A percentile compares a stretch with the other conserved stretches of the same genome.
Evolutionary conservation across 352 stramenopile species (phyloP).

Genomic region (Saprolegnia diclina): DNA sequence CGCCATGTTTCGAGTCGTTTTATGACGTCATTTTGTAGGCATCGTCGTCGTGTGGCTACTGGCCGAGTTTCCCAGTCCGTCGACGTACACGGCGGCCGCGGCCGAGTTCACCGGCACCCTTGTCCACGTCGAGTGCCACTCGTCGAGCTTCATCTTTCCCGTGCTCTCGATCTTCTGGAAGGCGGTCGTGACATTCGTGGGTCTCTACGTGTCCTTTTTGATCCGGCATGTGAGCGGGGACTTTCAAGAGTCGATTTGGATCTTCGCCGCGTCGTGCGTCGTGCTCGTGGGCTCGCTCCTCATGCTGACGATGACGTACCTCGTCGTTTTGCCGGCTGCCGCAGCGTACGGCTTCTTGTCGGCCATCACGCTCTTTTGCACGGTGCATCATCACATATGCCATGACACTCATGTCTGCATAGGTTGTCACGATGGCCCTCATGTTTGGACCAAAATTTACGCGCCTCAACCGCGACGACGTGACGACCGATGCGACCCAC

Average conservation of each 20-base stretch:
- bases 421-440: background rate
- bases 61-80: slow-evolving; percentile 35
- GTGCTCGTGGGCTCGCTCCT: slow-evolving; percentile 34
- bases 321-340: slow-evolving; percentile 31
- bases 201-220: slow-evolving; percentile 34
- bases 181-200: slow-evolving; percentile 39
- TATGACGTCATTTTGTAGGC: too few species aligned
- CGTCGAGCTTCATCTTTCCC: slow-evolving; percentile 47
- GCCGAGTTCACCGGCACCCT: slow-evolving; percentile 33
- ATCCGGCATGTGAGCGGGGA: slow-evolving; percentile 17
- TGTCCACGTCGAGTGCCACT: slow-evolving; percentile 33
- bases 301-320: slow-evolving; percentile 38
- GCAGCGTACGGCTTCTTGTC: slow-evolving; percentile 34
- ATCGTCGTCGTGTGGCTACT: slow-evolving; percentile 39
- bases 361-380: slow-evolving; percentile 30
- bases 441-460: background rate
- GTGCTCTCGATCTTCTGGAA: slow-evolving; percentile 56
- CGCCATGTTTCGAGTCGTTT: too few species aligned
- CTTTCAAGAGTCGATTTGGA: slow-evolving; percentile 22
- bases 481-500: too few species aligned
- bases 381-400: background rate
- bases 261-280: slow-evolving; percentile 33
- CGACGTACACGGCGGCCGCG: slow-evolving; percentile 5
- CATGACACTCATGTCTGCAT: background rate
- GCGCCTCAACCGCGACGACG: background rate